Evolutionary conservation across 768 basidiomycete genomes (phyloP), one percentile per base, ranked within the genome.

Genomic region (Pleurotus tuoliensis): DNA sequence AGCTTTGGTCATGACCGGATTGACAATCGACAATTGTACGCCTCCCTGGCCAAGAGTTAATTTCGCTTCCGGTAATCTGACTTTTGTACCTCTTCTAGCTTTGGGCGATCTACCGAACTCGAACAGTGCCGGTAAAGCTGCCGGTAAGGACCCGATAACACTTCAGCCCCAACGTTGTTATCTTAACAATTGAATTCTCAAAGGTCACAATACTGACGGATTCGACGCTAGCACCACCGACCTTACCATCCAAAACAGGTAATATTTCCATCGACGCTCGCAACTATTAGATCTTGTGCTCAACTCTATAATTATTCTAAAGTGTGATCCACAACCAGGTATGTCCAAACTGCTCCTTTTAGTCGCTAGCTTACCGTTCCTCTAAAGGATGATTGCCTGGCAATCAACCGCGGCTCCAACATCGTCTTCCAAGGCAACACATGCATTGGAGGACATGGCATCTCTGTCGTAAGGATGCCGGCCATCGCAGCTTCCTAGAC

Each of bases 381-480:
- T 16, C 37, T 5, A 34, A 22, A 70, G 77, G 84, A 88, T 57
- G 86, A 88, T 61, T 88, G 85, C 63, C 69, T 88, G 22, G 83
- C 87, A 16, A 75, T 77, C 52, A 76, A 76, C 57, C 69, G 64
- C 52, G 76, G 75, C 3, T 57, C 69, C 5, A 79, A 78, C 59
- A 79, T 82, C 45, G 39, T 70, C 22, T 75, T 87, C 70, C 69
- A 70, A 54, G 64, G 78, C 22, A 85, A 86, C 64, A 70, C 69
- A 20, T 88, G 87, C 68, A 67, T 70, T 2, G 74, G 75, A 24
- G 86, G 87, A 3, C 87, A 90, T 48, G 86, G 87, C 25, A 81
- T 86, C 58, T 85, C 83, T 3, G 74, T 88, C 24, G 87, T 87
- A 50, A 73, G 81, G 18, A 53, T 38, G 24, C 62, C 56, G 47